Evolutionary conservation across 768 basidiomycete genomes (phyloP), one percentile per base, ranked within the genome.

Genomic region (Pisolithus tinctorius): DNA sequence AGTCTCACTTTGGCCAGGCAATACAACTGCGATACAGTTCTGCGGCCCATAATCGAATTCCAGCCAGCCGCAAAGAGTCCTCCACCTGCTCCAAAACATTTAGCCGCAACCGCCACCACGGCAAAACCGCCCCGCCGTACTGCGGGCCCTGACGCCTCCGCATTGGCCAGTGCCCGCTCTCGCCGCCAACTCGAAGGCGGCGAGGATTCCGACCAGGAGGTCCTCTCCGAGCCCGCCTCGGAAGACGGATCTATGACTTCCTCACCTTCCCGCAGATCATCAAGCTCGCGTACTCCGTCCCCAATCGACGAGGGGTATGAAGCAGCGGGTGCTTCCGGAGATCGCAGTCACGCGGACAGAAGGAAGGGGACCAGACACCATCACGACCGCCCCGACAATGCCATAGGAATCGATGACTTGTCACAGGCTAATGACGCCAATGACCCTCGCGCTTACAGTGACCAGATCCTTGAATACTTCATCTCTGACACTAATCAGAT

Each of bases 401-500:
- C 60, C 20, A 71, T 73, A 13, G 81, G 79, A 16, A 71, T 69
- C 4, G 81, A 76, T 37, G 60, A 61, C 17, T 50, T 55, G 4
- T 40, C 58, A 25, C 74, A 65, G 40, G 53, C 68, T 52, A 83
- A 80, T 56, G 80, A 77, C 23, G 53, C 56, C 4, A 68, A 68
- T 45, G 84, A 85, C 56, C 71, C 79, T 29, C 77, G 84, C 39
- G 74, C 80, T n/a, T 97, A 98, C 63, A 92, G 86, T 34, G 94
- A 98, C 69, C 89, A 93, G 65, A 93, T 99, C 53, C 77, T 99
- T 59, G 95, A 97, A 72, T 98, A 96, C 71, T 99, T 98, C 69
- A 93, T 99, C 58, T 95, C 95, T 42, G 96, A 99, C 69, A 89
- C 93, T 38, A 87, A 88, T 55, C 88, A 92, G 63, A 83, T 94